Conservation (phyloP, 2,329 filamentous ascomycete species). For the Elsinoe batatas region DNA sequence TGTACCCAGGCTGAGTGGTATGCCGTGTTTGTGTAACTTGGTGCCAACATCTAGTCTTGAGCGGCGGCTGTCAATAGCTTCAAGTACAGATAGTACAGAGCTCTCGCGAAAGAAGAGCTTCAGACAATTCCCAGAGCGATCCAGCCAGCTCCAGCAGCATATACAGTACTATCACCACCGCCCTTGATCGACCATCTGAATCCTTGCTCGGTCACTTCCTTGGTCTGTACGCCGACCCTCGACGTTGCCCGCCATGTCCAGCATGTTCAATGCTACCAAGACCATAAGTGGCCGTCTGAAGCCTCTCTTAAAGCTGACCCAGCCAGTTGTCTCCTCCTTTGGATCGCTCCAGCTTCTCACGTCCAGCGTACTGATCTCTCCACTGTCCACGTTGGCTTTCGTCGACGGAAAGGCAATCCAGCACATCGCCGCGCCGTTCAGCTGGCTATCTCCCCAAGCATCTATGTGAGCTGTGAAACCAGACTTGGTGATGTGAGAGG, state of each 20-base stretch:
- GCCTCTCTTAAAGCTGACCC: conserved; percentile 19
- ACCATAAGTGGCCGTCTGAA: conserved; percentile 22
- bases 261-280: conserved; percentile 21
- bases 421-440: conserved; percentile 22
- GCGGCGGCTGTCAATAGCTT: too few species aligned
- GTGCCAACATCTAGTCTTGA: too few species aligned
- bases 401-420: conserved; percentile 24
- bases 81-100: too few species aligned
- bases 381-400: conserved; percentile 22
- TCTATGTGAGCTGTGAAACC: conserved; percentile 23
- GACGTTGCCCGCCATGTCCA: conserved; percentile 23
- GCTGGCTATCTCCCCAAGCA: conserved; percentile 22
- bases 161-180: conserved; percentile 19
- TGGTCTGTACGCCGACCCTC: conserved; percentile 20
- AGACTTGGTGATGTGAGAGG: conserved; percentile 17
- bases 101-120: neutral
- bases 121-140: conserved; percentile 18
- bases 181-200: conserved; percentile 24
- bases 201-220: conserved; percentile 20
- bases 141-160: conserved; percentile 23
- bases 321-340: conserved; percentile 16
- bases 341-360: conserved; percentile 19
- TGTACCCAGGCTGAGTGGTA: too few species aligned
- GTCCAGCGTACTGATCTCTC: conserved; percentile 21
- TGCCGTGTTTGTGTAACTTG: too few species aligned